Base-by-base conservation (phyloP, 1,139 yeast genomes). In the Candida sp. region DNA sequence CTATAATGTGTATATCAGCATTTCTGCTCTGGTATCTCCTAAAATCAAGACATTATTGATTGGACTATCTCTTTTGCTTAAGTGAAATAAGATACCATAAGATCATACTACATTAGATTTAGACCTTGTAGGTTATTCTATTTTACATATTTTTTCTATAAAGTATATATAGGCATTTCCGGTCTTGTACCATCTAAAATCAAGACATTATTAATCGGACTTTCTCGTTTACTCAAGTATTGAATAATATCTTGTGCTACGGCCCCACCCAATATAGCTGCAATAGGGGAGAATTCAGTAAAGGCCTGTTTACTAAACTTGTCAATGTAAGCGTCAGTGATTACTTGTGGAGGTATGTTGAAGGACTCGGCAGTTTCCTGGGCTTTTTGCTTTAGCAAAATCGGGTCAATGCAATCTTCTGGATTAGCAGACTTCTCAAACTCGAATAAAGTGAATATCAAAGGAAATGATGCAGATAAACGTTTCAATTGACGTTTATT, bases 201-300 rank as follows among this genome's bases (percentile, higher is more conserved):
- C 52, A 87, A 73, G 41, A 87, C 74, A 61, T 95, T 93, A 57
- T 89, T 91, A 35, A 91, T 73, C 1, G 98, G 97, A 43, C 83
- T 75, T 52, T 87, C 91, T 53, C 84, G 82, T 51, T 79, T 79
- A 42, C 95, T 85, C 45, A 93, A 67, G 43, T 76, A 82, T 62
- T 93, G 95, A 38, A 93, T 86, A 7, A 90, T 85, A 60, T 93
- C 97, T 63, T 93, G 99, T 1, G 96, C 88, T 33, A 93, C 65
- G 3, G 88, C 77, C 1, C 99, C 99, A 7, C 99, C 99, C 7
- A 93, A 57, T 2, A 93, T 79, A 0, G 99, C 96, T 7, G 96
- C 83, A 0, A 85, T 83, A 0, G 98, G 97, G 3, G 93, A 76
- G 50, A 87, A 79, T 58, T 93, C 96, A 1, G 88, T 71, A 46